Percentiles rank a stretch among this genome's conserved stretches.
Evolutionary conservation across 2,329 filamentous ascomycete species (phyloP).

Genomic region (Pseudocercospora fijiensis): DNA sequence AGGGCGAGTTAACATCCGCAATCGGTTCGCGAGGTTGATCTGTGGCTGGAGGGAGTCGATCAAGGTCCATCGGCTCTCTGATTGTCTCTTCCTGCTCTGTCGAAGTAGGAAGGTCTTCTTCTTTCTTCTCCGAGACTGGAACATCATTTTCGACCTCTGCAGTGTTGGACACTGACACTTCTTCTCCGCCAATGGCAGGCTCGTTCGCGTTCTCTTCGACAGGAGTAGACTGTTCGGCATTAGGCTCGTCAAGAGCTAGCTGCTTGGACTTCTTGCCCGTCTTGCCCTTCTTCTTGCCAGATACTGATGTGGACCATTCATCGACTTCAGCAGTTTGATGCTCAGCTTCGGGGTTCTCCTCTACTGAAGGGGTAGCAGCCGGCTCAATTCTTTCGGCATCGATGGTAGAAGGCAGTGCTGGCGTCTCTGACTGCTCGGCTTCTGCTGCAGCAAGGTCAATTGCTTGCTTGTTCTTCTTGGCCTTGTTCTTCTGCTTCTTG

Average conservation of each 20-base stretch:
- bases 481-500: conserved; percentile 28
- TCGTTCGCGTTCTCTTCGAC: not conserved
- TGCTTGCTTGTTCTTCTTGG: conserved; percentile 18
- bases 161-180: too few relatives aligned
- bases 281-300: conserved; percentile 29
- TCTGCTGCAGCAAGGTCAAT: conserved; percentile 1
- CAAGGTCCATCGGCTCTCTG: not conserved
- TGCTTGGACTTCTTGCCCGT: conserved; percentile 15
- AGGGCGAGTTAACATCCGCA: not conserved
- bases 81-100: not conserved
- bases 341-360: not conserved
- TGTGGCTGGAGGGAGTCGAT: not conserved
- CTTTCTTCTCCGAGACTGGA: not conserved
- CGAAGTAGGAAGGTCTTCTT: not conserved
- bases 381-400: not conserved
- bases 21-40: not conserved
- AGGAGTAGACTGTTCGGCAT: not conserved
- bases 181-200: not conserved
- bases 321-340: conserved; percentile 14
- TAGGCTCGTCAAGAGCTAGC: conserved; percentile 5
- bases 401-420: not conserved
- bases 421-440: not conserved
- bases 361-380: not conserved
- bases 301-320: conserved; percentile 20
- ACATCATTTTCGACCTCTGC: not conserved